A percentile compares a stretch with the other conserved stretches of the same genome.
phyloP scores from a whole-genome alignment of 352 stramenopile species.

The Globisporangium cederbergense region DNA sequence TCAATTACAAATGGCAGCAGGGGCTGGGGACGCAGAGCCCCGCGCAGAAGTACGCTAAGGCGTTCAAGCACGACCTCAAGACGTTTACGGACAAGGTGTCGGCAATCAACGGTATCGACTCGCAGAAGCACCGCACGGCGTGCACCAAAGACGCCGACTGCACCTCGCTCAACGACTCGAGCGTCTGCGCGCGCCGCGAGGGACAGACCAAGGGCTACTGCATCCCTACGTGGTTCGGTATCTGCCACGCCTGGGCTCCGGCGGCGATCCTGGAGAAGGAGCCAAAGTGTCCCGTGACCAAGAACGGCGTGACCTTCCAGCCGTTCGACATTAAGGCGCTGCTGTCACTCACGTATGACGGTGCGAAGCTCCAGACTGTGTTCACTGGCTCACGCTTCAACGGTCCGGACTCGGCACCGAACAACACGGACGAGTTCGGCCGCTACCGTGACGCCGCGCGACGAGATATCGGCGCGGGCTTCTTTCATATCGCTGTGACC shows the following conservation, averaged over 20 bases:
- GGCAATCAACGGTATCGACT: conserved; percentile 42
- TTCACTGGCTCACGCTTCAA: conserved; percentile 52
- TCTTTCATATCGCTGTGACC: conserved; percentile 45
- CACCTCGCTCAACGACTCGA: conserved; percentile 30
- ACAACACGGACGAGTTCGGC: conserved; percentile 47
- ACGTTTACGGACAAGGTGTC: conserved; percentile 48
- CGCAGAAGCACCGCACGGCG: conserved; percentile 22
- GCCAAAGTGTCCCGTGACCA: conserved; percentile 38
- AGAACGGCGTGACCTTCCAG: conserved; percentile 51
- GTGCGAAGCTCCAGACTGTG: conserved; percentile 44
- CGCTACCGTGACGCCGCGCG: conserved; percentile 33
- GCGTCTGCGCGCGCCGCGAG: conserved; percentile 38
- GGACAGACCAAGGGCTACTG: conserved; percentile 32
- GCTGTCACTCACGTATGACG: conserved; percentile 49
- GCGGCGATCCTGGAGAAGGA: conserved; percentile 49
- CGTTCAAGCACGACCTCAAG: conserved; percentile 41
- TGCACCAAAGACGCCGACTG: conserved; percentile 35
- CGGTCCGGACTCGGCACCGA: conserved; percentile 28
- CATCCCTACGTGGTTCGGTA: conserved; percentile 57
- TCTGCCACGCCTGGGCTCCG: conserved; percentile 60
- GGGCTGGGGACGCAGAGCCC: conserved; percentile 31
- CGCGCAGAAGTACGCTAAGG: conserved; percentile 46
- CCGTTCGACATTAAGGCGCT: conserved; percentile 57
- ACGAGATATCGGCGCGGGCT: conserved; percentile 43
- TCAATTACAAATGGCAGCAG: conserved; percentile 51